Percentiles rank a stretch among this genome's conserved stretches.
Evolutionary conservation across 2,329 filamentous ascomycete species (phyloP).

Genomic region (Diaporthe eres): DNA sequence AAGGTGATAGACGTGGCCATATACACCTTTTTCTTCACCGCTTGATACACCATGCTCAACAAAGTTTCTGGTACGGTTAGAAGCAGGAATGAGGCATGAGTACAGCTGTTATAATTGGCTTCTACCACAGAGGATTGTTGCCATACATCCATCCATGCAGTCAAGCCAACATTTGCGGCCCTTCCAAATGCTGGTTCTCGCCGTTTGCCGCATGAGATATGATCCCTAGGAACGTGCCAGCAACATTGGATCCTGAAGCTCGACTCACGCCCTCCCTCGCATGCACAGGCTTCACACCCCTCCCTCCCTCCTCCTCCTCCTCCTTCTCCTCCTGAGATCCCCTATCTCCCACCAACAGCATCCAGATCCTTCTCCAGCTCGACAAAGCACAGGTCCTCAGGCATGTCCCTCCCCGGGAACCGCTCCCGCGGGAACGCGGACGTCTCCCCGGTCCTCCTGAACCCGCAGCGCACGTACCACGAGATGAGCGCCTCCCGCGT

Average conservation of each 20-base stretch:
- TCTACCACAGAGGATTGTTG: neutral
- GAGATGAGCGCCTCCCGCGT: slow-evolving; percentile 47
- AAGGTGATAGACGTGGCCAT: neutral
- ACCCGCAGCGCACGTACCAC: slow-evolving; percentile 51
- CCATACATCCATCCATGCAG: neutral
- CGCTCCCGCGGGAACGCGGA: slow-evolving; percentile 50
- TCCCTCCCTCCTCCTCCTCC: too few relatives aligned
- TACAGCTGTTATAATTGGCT: neutral
- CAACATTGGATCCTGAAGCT: neutral
- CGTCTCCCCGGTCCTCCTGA: slow-evolving; percentile 51
- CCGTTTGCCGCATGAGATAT: neutral
- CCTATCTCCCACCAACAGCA: neutral
- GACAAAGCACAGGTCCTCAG: slow-evolving; percentile 53
- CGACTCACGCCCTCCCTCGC: neutral
- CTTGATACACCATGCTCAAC: neutral
- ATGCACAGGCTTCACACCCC: neutral
- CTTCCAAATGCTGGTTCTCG: neutral
- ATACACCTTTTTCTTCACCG: neutral
- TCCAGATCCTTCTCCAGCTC: slow-evolving; percentile 52
- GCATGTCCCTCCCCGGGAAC: slow-evolving; percentile 39
- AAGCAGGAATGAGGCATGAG: too few relatives aligned
- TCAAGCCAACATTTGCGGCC: neutral
- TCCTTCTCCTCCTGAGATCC: neutral
- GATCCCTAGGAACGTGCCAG: neutral
- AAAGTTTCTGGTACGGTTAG: neutral